A percentile compares a stretch with the other conserved stretches of the same genome.
phyloP scores from a whole-genome alignment of 2,329 filamentous ascomycete species.

The Fusarium pseudoanthophilum region DNA sequence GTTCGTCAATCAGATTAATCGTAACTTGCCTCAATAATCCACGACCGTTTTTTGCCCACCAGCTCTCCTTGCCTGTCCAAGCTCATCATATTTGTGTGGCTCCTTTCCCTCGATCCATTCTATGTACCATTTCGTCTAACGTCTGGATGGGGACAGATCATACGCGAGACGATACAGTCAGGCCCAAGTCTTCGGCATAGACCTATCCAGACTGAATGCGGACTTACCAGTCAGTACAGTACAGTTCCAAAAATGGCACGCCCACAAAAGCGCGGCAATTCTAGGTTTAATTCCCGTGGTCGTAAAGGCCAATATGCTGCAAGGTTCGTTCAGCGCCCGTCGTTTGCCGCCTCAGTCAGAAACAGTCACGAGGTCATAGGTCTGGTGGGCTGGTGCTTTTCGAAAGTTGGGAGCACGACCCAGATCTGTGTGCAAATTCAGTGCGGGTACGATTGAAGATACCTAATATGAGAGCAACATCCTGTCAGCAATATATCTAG shows the following conservation, averaged over 20 bases:
- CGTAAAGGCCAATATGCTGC: slow-evolving; percentile 11
- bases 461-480: background rate
- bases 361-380: slow-evolving; percentile 21
- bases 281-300: slow-evolving; percentile 32
- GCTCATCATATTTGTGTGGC: background rate
- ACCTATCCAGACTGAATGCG: background rate
- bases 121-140: background rate
- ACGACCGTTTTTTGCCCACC: background rate
- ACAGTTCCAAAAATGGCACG: background rate
- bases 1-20: background rate
- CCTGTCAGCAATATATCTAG: background rate
- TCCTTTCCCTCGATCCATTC: background rate
- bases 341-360: slow-evolving; percentile 17
- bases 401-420: background rate
- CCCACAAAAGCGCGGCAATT: slow-evolving; percentile 13
- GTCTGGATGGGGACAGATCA: background rate
- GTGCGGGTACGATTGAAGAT: background rate
- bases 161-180: background rate
- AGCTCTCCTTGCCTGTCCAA: background rate
- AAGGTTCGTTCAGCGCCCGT: slow-evolving; percentile 21
- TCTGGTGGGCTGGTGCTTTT: background rate
- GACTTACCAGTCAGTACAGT: background rate
- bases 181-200: background rate
- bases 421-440: background rate
- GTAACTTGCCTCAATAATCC: background rate